Base-by-base conservation (phyloP, 2,329 filamentous ascomycete genomes). In the Grosmannia serpens region DNA sequence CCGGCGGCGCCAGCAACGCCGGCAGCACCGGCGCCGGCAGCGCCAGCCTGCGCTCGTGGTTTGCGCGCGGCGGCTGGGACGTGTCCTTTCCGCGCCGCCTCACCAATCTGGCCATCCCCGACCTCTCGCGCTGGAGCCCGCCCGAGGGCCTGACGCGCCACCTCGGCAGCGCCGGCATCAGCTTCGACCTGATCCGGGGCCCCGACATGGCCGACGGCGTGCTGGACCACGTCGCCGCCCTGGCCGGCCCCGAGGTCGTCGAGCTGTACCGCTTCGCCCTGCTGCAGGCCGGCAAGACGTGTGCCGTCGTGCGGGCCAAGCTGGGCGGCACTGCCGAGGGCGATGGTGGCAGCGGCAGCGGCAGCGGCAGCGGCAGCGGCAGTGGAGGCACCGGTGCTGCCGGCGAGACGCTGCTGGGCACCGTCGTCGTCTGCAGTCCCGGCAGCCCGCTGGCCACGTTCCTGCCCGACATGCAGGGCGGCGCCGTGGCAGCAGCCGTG, bases 31-130 rank as follows among this genome's bases (percentile, higher is more conserved):
- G 56, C 1, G 53, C 44, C 9, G 51, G 33, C 51, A 50, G 22
- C 41, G 4, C 73, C 22, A 69, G 61, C 6, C 69, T 77, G 46
- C 82, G 79, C 63, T 83, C 88, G 51, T 97, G 91, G 91, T 96
- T 96, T 69, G 83, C 86, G n/a, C 57, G 61, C n/a, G 81, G 91
- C 53, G 91, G 92, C 17, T 96, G 91, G 91, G 91, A 95, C 66
- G 86, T 77, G 0, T 76, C 81, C 53, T 82, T 81, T 60, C 79
- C 80, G 3, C 75, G 77, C 13, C 75, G 78, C 17, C 66, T 83
- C 24, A 77, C 76, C 65, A 91, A 87, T 68, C 85, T 95, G 78
- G 74, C 85, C 3, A 86, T 94, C 54, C 80, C 81, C 41, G 86
- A 90, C 64, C 74, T 95, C n/a, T 71, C 77, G 27, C 79, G 77